A percentile compares a stretch with the other conserved stretches of the same genome.
phyloP scores from a whole-genome alignment of 2,329 filamentous ascomycete genomes.

The Microdochium bolleyi region DNA sequence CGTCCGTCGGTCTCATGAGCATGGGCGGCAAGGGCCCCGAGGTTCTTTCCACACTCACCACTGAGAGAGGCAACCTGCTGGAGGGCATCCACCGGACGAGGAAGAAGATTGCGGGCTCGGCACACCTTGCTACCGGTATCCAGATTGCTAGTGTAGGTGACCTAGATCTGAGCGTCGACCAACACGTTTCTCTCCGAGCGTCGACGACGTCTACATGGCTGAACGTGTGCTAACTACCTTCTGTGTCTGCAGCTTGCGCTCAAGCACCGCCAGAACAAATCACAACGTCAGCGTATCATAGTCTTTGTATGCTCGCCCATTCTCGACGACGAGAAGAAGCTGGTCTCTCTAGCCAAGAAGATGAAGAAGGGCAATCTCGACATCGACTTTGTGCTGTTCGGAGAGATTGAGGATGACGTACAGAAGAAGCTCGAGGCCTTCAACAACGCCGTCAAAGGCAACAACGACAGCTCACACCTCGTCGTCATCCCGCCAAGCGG shows the following conservation, averaged over 20 bases:
- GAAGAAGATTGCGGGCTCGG: slow-evolving; percentile 82
- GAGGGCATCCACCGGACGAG: slow-evolving; percentile 84
- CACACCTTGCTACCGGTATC: slow-evolving; percentile 86
- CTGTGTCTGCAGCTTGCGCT: slow-evolving; percentile 64
- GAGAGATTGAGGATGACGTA: slow-evolving; percentile 81
- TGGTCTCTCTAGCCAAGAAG: slow-evolving; percentile 87
- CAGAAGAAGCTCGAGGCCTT: slow-evolving; percentile 91
- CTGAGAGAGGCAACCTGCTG: slow-evolving; percentile 91
- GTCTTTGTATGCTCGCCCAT: slow-evolving; percentile 94
- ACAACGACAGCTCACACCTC: slow-evolving; percentile 82
- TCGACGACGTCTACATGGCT: neutral
- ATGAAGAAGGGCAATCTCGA: slow-evolving; percentile 98
- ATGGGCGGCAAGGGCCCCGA: slow-evolving; percentile 98
- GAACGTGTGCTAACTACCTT: neutral
- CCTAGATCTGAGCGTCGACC: neutral
- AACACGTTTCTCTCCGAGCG: too few relatives aligned
- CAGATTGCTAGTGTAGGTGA: slow-evolving; percentile 84
- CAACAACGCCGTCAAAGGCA: slow-evolving; percentile 85
- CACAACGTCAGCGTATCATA: slow-evolving; percentile 92
- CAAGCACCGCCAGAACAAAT: slow-evolving; percentile 97
- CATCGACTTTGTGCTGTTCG: slow-evolving; percentile 92
- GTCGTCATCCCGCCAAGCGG: slow-evolving; percentile 86
- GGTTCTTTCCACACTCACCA: slow-evolving; percentile 91
- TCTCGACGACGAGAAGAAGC: slow-evolving; percentile 78
- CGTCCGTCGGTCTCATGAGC: slow-evolving; percentile 94